phyloP scores from a whole-genome alignment of 1,284 basidiomycete species.

The Melampsora larici-populina region DNA sequence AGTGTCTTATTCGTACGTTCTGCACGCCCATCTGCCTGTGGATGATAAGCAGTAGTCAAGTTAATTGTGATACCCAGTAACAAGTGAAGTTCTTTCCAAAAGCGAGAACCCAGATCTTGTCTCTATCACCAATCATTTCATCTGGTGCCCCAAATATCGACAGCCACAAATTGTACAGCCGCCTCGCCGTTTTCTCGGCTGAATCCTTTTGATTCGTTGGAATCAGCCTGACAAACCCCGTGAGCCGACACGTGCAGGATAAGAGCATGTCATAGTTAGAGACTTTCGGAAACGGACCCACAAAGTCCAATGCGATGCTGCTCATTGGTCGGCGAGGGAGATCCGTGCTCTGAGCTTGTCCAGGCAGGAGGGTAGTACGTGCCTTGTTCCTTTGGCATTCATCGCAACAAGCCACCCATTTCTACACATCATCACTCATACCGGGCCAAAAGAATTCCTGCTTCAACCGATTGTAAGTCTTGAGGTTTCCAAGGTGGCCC shows the following conservation, averaged over 20 bases:
- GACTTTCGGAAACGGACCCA: background rate
- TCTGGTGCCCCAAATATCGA: background rate
- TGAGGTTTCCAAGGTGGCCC: background rate
- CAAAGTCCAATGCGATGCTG: constrained; percentile 3
- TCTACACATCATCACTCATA: background rate
- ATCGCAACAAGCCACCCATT: background rate
- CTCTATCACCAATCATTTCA: background rate
- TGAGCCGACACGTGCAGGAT: background rate
- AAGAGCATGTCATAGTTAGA: constrained; percentile 5
- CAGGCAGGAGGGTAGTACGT: background rate
- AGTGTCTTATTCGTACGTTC: background rate
- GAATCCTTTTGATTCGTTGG: background rate
- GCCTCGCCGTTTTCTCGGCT: background rate
- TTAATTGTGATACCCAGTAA: background rate
- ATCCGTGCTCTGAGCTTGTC: background rate
- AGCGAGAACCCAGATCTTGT: background rate
- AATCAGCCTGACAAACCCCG: background rate
- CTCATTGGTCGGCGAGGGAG: background rate
- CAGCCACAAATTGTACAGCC: background rate
- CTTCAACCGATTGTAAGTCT: background rate
- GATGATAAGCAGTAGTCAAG: background rate
- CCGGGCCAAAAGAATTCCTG: constrained; percentile 1
- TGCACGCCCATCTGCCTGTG: too few species aligned
- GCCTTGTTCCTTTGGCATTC: background rate
- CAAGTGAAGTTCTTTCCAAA: background rate